Base-by-base conservation (phyloP, 139 green algal species). In the Chlorella vulgaris region DNA sequence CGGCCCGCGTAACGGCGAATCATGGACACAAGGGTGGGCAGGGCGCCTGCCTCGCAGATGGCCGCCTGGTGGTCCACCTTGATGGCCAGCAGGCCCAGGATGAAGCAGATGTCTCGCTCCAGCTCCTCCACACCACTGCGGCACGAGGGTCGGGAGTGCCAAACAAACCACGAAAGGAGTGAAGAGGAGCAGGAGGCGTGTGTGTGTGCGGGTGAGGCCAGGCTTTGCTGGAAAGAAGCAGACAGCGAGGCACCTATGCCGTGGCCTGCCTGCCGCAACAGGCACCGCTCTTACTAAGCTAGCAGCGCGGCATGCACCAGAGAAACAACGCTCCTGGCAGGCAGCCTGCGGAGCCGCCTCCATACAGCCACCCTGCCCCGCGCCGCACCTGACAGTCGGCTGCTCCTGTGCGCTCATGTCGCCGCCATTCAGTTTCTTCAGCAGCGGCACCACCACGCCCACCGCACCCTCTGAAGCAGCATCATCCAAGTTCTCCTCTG, bases 21-120 rank as follows among this genome's bases (percentile, higher is more conserved):
- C 61, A 98, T 88, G 18, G 85, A 76, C 10, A 98, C 89, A 24
- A 97, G 82, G 0, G 89, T 91, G 4, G 86, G 81, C 40, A 96
- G 84, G 2, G 91, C 92, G 24, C 86, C 86, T 3, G 86, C 89
- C 35, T 92, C 79, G 28, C 92, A 94, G 74, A 98, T 97, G 28
- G 85, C 82, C 6, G 92, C 84, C 78, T 97, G 94, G 77, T 97
- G 93, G 82, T 97, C 93, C 36, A 89, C 84, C 83, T 97, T 98
- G 66, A 95, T 94, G 43, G 95, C 94, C 81, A 98, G 89, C 70
- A 98, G 82, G 39, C 95, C 93, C 38, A 98, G 84, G 40, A 96
- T 94, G 85, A 97, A 98, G 86, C 94, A 97, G 22, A 93, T 89
- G 82, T 98, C 94, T 81, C 96, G 96, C 78, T 96, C 90, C 0